These are phyloP conservation scores for Tetrahymena thermophila DNA, from an alignment of 73 alveolate species.

Conservation along the genomic window DNA sequence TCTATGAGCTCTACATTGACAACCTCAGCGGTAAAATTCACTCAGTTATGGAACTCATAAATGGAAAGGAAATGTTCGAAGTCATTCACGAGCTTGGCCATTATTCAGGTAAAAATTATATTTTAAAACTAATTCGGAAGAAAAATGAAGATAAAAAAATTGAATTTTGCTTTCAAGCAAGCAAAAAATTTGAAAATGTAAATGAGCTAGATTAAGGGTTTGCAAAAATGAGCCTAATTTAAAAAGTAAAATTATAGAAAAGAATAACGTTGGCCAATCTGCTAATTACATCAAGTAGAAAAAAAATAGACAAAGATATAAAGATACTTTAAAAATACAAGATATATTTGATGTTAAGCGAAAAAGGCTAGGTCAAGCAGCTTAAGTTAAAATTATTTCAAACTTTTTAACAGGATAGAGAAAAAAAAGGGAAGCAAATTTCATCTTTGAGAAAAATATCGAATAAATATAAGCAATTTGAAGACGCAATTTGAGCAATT, in stretches of 20 bases:
- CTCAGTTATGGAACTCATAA: conserved; percentile 21
- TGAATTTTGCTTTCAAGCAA: not conserved
- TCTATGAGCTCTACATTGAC: conserved; percentile 13
- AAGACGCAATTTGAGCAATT: too few species aligned
- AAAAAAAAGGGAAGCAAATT: too few species aligned
- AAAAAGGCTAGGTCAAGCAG: not conserved
- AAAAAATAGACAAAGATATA: not conserved
- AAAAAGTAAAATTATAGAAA: not conserved
- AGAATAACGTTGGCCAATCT: not conserved
- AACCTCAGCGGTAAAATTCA: conserved; percentile 19
- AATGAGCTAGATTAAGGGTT: not conserved
- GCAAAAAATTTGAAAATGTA: not conserved
- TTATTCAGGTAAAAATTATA: conserved; percentile 7
- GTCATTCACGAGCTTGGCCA: conserved; percentile 21
- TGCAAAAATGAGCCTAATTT: not conserved
- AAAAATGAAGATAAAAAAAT: not conserved
- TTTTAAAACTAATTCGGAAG: not conserved
- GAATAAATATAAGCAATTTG: too few species aligned
- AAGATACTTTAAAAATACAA: not conserved
- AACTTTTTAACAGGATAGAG: not conserved
- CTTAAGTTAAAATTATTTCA: not conserved
- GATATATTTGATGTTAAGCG: not conserved
- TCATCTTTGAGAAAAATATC: too few species aligned
- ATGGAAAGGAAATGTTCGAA: conserved; percentile 36
- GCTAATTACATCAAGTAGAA: not conserved